Evolutionary conservation across 2,329 filamentous ascomycete genomes (phyloP).

Genomic region (Pseudohalonectria lignicola): DNA sequence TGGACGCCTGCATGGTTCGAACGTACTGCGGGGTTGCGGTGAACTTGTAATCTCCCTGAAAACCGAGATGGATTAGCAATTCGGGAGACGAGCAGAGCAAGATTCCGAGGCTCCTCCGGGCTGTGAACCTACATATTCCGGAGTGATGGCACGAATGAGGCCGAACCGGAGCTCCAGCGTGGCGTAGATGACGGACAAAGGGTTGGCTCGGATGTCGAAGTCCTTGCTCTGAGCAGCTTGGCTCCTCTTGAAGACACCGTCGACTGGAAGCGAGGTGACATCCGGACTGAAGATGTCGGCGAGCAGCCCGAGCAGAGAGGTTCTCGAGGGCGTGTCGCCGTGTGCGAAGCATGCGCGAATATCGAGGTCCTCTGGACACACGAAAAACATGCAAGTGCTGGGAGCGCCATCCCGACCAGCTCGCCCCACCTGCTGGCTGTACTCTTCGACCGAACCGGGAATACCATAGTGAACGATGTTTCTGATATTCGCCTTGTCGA

Average conservation of each 20-base stretch:
- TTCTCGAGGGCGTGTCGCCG: constrained; percentile 43
- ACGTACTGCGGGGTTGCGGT: constrained; percentile 21
- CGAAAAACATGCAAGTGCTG: constrained; percentile 40
- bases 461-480: constrained; percentile 43
- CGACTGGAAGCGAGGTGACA: constrained; percentile 18
- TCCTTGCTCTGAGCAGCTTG: constrained; percentile 31
- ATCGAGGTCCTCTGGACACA: constrained; percentile 43
- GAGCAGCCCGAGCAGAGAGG: constrained; percentile 35
- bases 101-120: too few relatives aligned
- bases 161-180: constrained; percentile 48
- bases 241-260: constrained; percentile 33
- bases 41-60: constrained; percentile 43
- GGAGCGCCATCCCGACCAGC: constrained; percentile 40
- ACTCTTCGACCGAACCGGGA: constrained; percentile 40
- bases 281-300: constrained; percentile 35
- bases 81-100: too few relatives aligned
- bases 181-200: constrained; percentile 43
- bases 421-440: constrained; percentile 46
- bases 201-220: constrained; percentile 40
- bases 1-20: constrained; percentile 20
- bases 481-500: constrained; percentile 43
- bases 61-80: too few relatives aligned
- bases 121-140: too few relatives aligned
- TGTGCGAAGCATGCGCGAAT: constrained; percentile 48
- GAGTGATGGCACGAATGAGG: constrained; percentile 44